These are phyloP conservation scores for Komagataella phaffii DNA, from an alignment of 805 yeast species.

Conservation along the genomic window DNA sequence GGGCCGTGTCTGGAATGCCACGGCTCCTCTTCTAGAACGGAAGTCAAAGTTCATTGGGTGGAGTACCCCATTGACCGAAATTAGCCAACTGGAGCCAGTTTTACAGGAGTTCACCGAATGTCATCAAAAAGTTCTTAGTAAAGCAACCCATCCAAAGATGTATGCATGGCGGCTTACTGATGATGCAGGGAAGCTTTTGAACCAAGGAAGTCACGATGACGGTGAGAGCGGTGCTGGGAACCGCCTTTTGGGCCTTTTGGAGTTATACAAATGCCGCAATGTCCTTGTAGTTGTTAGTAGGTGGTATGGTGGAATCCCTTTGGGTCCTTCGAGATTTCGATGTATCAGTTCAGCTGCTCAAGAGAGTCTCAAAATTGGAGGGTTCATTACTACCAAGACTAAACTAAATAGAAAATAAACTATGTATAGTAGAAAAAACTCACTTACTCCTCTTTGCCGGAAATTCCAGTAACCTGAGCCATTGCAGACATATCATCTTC, in stretches of 20 bases:
- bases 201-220: slow-evolving; percentile 53
- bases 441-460: not conserved
- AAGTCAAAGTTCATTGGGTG: slow-evolving; percentile 14
- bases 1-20: not conserved
- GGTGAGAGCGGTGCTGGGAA: slow-evolving; percentile 71
- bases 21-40: slow-evolving; percentile 12
- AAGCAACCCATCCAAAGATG: slow-evolving; percentile 64
- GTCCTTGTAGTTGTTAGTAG: slow-evolving; percentile 57
- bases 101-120: not conserved
- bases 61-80: not conserved
- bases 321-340: slow-evolving; percentile 62
- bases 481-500: not conserved
- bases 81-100: not conserved
- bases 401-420: not conserved
- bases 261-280: slow-evolving; percentile 33
- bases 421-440: not conserved
- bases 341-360: slow-evolving; percentile 46
- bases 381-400: slow-evolving; percentile 6
- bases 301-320: slow-evolving; percentile 73
- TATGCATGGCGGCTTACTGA: slow-evolving; percentile 55
- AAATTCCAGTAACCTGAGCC: not conserved
- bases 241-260: slow-evolving; percentile 39
- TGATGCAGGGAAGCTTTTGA: not conserved
- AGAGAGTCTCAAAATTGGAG: slow-evolving; percentile 31
- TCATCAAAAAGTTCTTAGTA: slow-evolving; percentile 14